Conservation (phyloP, 306 rosid genomes). For the Trifolium pratense region DNA sequence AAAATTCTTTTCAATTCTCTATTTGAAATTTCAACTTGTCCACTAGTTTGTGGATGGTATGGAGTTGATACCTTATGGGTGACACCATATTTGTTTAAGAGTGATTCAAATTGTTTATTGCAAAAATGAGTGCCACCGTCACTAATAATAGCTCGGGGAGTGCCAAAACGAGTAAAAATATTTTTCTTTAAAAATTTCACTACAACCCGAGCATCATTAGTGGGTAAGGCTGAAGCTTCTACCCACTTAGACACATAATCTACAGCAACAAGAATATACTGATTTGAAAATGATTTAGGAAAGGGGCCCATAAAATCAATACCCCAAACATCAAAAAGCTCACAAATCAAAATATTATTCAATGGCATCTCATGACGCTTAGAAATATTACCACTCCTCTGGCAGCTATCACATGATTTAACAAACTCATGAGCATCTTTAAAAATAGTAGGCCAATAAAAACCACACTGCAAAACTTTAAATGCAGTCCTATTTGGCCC, state of each 20-base stretch:
- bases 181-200: not conserved
- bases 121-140: not conserved
- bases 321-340: too few species aligned
- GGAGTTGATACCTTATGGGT: not conserved
- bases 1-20: not conserved
- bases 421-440: not conserved
- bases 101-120: not conserved
- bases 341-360: not conserved
- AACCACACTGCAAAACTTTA: not conserved
- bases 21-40: constrained; percentile 4
- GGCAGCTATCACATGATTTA: not conserved
- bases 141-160: not conserved
- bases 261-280: not conserved
- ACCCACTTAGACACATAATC: not conserved
- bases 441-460: constrained; percentile 1
- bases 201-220: not conserved
- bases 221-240: not conserved
- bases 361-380: not conserved
- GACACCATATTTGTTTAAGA: not conserved
- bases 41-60: not conserved
- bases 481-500: not conserved
- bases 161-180: not conserved
- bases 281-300: too few species aligned
- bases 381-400: not conserved
- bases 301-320: too few species aligned